Percentiles rank a stretch among this genome's conserved stretches.
Evolutionary conservation across 305 asterid species (phyloP).

Genomic region (Ajuga reptans): DNA sequence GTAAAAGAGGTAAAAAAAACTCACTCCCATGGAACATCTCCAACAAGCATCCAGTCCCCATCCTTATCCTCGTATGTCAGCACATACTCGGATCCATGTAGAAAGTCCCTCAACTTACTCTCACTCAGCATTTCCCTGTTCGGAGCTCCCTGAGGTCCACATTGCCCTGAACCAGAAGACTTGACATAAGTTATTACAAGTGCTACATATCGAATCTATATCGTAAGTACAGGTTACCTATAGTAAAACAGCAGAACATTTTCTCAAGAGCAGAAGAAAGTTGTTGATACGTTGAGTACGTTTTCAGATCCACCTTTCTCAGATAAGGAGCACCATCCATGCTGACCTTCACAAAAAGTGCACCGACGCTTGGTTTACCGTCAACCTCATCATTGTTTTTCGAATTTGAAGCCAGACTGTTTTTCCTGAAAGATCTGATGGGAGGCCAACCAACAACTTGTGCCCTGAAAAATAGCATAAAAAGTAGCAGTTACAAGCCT

Average conservation of each 20-base stretch:
- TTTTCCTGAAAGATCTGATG: conserved; percentile 64
- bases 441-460: conserved; percentile 96
- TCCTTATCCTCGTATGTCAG: conserved; percentile 68
- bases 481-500: conserved; percentile 4
- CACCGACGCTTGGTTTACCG: conserved; percentile 54
- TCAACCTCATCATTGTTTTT: conserved; percentile 59
- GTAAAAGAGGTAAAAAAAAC: conserved; percentile 12
- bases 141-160: conserved; percentile 49
- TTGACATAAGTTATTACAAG: not conserved
- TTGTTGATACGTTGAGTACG: conserved; percentile 51
- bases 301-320: conserved; percentile 76
- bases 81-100: conserved; percentile 69
- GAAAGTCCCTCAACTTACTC: conserved; percentile 53
- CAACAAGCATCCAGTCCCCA: conserved; percentile 84
- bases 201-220: not conserved
- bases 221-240: conserved; percentile 37
- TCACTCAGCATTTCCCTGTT: conserved; percentile 50
- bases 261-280: conserved; percentile 76
- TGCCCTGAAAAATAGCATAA: conserved; percentile 48
- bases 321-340: conserved; percentile 90
- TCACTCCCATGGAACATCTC: conserved; percentile 88
- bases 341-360: conserved; percentile 74
- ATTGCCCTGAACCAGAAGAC: conserved; percentile 38
- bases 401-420: conserved; percentile 51
- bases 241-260: conserved; percentile 77